Evolutionary conservation across 208 protist species (phyloP), one percentile per base, ranked within the genome.

Genomic region (Crithidia expoeki): DNA sequence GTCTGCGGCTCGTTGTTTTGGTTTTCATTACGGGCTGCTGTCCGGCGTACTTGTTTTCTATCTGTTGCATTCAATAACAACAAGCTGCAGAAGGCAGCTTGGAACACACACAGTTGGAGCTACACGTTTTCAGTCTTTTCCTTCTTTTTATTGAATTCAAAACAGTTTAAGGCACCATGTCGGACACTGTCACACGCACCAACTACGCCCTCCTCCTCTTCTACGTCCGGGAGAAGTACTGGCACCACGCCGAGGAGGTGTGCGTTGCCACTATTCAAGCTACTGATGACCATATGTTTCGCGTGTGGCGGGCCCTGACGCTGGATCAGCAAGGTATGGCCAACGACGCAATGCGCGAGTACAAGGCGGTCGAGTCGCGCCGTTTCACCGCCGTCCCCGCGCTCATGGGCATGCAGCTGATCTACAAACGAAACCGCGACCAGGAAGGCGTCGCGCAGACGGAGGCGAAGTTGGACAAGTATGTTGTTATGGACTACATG

Each of bases 301-400:
- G 88, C 21, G 86, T 96, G 30, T 97, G 94, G 92, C 79, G 81
- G 4, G 86, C 76, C 17, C 72, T 94, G 25, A 86, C 83, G 59
- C 76, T 89, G 34, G 81, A 86, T 53, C 78, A 90, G 80, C 88
- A 96, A 80, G 92, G 89, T 32, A 83, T 88, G 53, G 44, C 83
- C 10, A 94, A 86, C 59, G 92, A 96, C 27, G 94, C 92, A 0
- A 27, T 96, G 55, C 77, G 86, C 5, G 89, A 95, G 79, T 96
- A 93, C 81, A 94, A 90, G 71, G 72, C 68, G 0, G 84, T 89
- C 5, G 85, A 94, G 68, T 74, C 81, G 51, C 83, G 78, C 28
- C 84, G 85, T 33, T 76, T 86, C 34, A 87, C 84, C 12, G 74
- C 70, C 2, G 47, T 95, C 5, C 89, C 94, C 10, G 90, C 89